A percentile compares a stretch with the other conserved stretches of the same genome.
These are phyloP conservation scores for Metschnikowia lunata DNA, from an alignment of 805 yeast genomes.

Conservation along the genomic window DNA sequence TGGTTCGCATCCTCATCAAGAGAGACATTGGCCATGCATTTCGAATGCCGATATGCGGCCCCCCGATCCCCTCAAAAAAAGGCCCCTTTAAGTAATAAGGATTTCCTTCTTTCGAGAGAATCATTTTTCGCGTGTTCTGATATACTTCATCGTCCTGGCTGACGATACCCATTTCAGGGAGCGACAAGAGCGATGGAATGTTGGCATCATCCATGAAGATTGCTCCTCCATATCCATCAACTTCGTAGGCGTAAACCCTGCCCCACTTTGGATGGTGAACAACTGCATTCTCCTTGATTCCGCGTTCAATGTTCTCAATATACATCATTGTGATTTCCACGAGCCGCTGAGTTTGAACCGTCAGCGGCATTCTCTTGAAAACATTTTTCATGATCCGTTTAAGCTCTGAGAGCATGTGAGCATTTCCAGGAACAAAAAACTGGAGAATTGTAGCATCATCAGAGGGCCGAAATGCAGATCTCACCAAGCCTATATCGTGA, in stretches of 20 bases:
- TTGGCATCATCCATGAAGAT: conserved; percentile 88
- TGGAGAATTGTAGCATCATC: conserved; percentile 83
- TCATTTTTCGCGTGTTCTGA: conserved; percentile 75
- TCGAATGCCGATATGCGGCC: conserved; percentile 80
- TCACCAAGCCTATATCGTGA: conserved; percentile 60
- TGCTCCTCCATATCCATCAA: conserved; percentile 78
- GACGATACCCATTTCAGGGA: conserved; percentile 74
- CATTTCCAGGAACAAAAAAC: conserved; percentile 81
- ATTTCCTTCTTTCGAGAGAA: conserved; percentile 62
- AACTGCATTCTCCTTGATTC: conserved; percentile 61
- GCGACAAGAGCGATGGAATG: conserved; percentile 72
- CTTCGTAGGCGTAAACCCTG: conserved; percentile 79
- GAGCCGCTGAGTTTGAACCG: conserved; percentile 7
- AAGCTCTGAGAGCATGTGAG: conserved; percentile 66
- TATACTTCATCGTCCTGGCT: conserved; percentile 52
- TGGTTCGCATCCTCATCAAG: conserved; percentile 69
- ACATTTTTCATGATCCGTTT: conserved; percentile 25
- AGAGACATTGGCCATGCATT: conserved; percentile 92
- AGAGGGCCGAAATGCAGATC: conserved; percentile 84
- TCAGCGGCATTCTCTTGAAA: conserved; percentile 17
- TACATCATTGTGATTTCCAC: conserved; percentile 27
- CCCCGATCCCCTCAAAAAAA: conserved; percentile 75
- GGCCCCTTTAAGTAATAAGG: conserved; percentile 70
- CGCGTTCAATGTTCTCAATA: conserved; percentile 44
- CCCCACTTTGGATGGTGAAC: conserved; percentile 69